Evolutionary conservation across 768 basidiomycete genomes (phyloP), one percentile per base, ranked within the genome.

Genomic region (Suillus tomentosus): DNA sequence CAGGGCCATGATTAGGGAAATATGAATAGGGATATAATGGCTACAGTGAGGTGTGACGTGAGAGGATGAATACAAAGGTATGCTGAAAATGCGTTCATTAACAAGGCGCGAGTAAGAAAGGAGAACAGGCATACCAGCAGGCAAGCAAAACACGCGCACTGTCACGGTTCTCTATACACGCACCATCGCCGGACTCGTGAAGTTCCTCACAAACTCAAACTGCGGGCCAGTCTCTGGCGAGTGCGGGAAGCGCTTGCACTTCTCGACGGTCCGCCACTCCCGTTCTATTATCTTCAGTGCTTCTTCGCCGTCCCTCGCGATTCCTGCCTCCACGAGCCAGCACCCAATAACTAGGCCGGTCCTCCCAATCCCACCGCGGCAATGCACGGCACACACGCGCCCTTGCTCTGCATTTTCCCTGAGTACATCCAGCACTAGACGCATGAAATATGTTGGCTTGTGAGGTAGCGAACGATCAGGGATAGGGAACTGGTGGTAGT

Each of bases 141-240:
- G 17, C 15, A 4, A 57, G 7, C 4, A 22, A 40, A 24, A 40
- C 24, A 22, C 27, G 4, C 57, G 14, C 9, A 27, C 24, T 7
- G 14, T 37, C 36, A 37, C 36, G 40, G 19, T 39, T 19, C 3
- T 10, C 9, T 48, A 63, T 17, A 47, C 60, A 40, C 2, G n/a
- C 5, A 65, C 42, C 64, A 48, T 62, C 17, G 15, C 13, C 3
- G 62, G 58, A 48, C 56, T 64, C 54, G 36, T 66, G 69, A 89
- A 91, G 69, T 82, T 84, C 70, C 79, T 81, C 24, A 92, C 91
- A 71, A 86, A 92, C 69, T 92, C 88, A 71, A 86, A 87, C 74
- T 92, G 91, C 1, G 87, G 81, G 19, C 91, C 90, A 3, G 91
- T 92, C 77, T 92, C 91, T 17, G 91, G 91, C 70, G 88, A 89